Percentiles rank a stretch among this genome's conserved stretches.
phyloP scores from a whole-genome alignment of 75 land plant genomes.

The Pseudotsuga menziesii region DNA sequence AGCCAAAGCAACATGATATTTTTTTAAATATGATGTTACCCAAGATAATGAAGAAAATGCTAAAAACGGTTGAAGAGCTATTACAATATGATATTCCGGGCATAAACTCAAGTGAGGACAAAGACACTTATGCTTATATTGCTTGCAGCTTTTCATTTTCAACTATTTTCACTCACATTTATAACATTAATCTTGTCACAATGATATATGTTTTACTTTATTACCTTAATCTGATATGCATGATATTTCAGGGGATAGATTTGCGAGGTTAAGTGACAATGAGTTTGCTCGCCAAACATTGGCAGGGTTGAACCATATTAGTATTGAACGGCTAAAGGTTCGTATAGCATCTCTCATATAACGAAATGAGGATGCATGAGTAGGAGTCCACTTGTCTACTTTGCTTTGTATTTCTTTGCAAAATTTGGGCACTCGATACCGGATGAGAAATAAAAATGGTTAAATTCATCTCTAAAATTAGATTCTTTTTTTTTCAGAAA shows the following conservation, averaged over 20 bases:
- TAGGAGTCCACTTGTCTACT: too few relatives aligned
- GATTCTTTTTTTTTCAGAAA: too few relatives aligned
- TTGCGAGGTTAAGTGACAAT: conserved; percentile 79
- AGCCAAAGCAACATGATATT: conserved; percentile 5
- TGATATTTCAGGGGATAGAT: conserved; percentile 56
- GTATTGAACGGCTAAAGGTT: conserved; percentile 70
- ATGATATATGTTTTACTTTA: neutral
- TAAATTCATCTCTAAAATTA: too few relatives aligned
- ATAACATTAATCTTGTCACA: neutral
- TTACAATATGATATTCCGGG: conserved; percentile 62
- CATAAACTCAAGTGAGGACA: conserved; percentile 47
- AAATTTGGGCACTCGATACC: too few relatives aligned
- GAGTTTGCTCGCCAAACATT: conserved; percentile 76
- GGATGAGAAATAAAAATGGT: too few relatives aligned
- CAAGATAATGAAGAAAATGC: conserved; percentile 17
- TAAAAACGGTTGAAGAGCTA: conserved; percentile 21
- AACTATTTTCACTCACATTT: neutral
- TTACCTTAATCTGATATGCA: neutral
- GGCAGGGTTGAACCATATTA: conserved; percentile 79
- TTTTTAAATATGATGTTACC: conserved; percentile 11
- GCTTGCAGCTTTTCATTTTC: neutral
- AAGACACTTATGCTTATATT: neutral
- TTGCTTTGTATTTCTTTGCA: too few relatives aligned
- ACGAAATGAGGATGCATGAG: too few relatives aligned
- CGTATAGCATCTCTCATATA: too few relatives aligned